These are phyloP conservation scores for Xylaria palmicola DNA, from an alignment of 495 filamentous ascomycete species.

Conservation along the genomic window DNA sequence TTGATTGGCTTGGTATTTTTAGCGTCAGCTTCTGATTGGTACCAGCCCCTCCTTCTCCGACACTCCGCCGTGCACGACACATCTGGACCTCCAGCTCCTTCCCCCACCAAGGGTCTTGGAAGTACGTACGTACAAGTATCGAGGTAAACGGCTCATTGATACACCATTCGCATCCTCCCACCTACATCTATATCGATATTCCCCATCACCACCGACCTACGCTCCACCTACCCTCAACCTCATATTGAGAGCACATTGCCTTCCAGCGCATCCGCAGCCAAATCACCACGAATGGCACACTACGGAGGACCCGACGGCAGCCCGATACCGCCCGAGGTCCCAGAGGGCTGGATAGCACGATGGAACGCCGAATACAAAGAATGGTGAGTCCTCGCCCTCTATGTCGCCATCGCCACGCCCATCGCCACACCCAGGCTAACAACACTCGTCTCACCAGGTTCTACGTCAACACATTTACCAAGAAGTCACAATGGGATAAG, in stretches of 20 bases:
- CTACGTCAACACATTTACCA: constrained; percentile 83
- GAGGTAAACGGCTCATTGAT: background rate
- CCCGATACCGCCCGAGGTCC: constrained; percentile 83
- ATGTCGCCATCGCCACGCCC: constrained; percentile 19
- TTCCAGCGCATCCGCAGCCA: background rate
- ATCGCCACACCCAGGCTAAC: too few relatives aligned
- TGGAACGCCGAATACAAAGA: constrained; percentile 74
- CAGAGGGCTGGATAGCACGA: constrained; percentile 82
- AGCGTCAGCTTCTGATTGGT: background rate
- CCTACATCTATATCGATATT: background rate
- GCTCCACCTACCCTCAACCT: background rate
- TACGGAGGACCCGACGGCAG: constrained; percentile 72
- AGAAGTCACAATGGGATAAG: constrained; percentile 82
- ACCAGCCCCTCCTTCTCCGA: background rate
- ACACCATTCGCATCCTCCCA: background rate
- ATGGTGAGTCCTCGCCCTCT: constrained; percentile 55
- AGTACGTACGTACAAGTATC: background rate
- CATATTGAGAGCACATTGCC: background rate
- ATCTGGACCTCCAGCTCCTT: background rate
- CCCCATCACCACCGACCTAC: background rate
- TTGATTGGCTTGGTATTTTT: constrained; percentile 11
- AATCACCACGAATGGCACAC: constrained; percentile 49
- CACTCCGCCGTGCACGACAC: background rate
- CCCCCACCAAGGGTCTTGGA: background rate
- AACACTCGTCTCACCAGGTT: constrained; percentile 57